A percentile compares a stretch with the other conserved stretches of the same genome.
These are phyloP conservation scores for Immersiella caudata DNA, from an alignment of 495 filamentous ascomycete genomes.

Conservation along the genomic window DNA sequence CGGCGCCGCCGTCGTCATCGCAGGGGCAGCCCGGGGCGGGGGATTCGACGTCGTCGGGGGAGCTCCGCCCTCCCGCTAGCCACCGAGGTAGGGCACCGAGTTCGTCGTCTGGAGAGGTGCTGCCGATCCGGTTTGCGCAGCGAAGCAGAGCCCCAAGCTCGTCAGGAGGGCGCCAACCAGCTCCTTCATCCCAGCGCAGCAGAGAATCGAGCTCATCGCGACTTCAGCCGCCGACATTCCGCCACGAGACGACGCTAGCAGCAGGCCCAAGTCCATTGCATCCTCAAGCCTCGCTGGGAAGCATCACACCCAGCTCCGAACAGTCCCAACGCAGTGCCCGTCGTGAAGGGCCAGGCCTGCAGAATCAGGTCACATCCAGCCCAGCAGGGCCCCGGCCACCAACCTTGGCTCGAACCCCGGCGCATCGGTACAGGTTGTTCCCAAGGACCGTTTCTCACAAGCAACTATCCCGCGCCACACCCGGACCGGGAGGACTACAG, in stretches of 20 bases:
- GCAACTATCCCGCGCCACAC: no score
- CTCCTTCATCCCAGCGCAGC: background rate
- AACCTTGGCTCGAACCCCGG: background rate
- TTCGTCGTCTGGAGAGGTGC: background rate
- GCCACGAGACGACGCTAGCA: no score
- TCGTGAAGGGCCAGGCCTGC: background rate
- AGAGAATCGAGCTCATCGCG: background rate
- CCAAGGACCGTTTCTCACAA: background rate
- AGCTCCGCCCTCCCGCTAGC: no score
- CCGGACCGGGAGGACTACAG: no score
- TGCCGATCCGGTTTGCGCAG: background rate
- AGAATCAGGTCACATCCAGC: background rate
- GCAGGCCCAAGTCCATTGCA: no score
- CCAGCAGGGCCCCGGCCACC: background rate
- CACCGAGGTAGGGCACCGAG: background rate
- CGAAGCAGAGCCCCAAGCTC: background rate
- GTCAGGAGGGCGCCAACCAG: background rate
- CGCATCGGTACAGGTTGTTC: background rate
- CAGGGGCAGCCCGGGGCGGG: no score
- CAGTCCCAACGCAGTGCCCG: background rate
- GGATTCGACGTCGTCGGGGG: no score
- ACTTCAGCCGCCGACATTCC: background rate
- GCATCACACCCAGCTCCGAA: background rate
- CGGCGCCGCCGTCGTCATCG: background rate
- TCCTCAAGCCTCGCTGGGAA: no score